A percentile compares a stretch with the other conserved stretches of the same genome.
These are phyloP conservation scores for Podospora fimiseda DNA, from an alignment of 495 filamentous ascomycete genomes.

Conservation along the genomic window DNA sequence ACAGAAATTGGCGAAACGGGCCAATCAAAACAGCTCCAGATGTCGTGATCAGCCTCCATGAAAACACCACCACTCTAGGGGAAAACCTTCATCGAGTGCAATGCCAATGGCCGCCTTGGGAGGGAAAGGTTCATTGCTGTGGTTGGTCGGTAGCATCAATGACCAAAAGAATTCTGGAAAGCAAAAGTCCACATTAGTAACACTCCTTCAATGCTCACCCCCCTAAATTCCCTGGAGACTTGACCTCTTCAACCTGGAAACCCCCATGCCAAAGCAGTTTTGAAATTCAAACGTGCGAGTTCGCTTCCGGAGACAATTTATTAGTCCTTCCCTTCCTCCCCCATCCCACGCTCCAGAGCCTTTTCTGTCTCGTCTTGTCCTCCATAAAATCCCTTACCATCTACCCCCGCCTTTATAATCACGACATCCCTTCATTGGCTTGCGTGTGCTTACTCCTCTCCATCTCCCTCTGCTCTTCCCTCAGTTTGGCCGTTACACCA, in stretches of 20 bases:
- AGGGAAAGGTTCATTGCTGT: constrained; percentile 10
- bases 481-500: background rate
- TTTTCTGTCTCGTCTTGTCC: background rate
- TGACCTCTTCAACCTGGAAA: constrained; percentile 3
- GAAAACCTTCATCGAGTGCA: constrained; percentile 18
- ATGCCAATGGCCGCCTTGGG: constrained; percentile 9
- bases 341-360: constrained; percentile 5
- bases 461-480: background rate
- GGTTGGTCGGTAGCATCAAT: constrained; percentile 1
- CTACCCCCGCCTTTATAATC: background rate
- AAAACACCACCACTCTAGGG: constrained; percentile 30
- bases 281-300: constrained; percentile 3
- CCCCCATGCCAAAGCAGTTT: background rate
- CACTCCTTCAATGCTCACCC: constrained; percentile 6
- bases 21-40: constrained; percentile 26
- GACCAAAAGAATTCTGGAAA: constrained; percentile 8
- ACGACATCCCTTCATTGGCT: background rate
- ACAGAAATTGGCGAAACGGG: constrained; percentile 18
- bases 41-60: constrained; percentile 30
- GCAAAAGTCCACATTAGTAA: constrained; percentile 21
- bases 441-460: background rate
- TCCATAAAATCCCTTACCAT: background rate
- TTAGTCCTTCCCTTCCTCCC: constrained; percentile 13
- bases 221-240: background rate
- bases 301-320: constrained; percentile 8